Evolutionary conservation across 768 basidiomycete genomes (phyloP).

Genomic region (Russula sp.): DNA sequence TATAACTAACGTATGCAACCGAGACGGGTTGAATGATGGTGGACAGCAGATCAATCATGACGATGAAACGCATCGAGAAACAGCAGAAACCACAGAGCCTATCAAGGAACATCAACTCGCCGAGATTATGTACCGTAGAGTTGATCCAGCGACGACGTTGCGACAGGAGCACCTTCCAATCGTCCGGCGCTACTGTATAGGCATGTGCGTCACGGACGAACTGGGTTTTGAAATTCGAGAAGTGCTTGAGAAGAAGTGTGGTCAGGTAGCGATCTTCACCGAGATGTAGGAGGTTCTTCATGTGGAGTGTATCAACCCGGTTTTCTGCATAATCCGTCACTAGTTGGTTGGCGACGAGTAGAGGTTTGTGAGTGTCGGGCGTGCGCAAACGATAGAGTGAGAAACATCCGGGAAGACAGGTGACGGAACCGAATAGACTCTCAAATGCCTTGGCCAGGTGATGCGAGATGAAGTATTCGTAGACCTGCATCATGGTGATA

Average conservation of each 20-base stretch:
- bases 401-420: conserved; percentile 98
- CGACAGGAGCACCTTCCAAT: conserved; percentile 89
- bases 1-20: conserved; percentile 78
- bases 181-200: conserved; percentile 90
- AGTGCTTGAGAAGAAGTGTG: conserved; percentile 92
- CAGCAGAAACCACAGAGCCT: conserved; percentile 95
- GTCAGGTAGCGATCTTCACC: conserved; percentile 99
- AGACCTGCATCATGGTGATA: conserved; percentile 98
- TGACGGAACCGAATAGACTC: conserved; percentile 93
- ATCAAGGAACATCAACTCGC: conserved; percentile 87
- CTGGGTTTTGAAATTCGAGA: conserved; percentile 90
- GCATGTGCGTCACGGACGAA: conserved; percentile 94
- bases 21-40: conserved; percentile 82
- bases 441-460: conserved; percentile 99
- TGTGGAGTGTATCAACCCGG: conserved; percentile 93
- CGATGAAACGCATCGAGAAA: conserved; percentile 98
- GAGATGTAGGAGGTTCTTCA: conserved; percentile 96
- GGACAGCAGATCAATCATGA: conserved; percentile 92
- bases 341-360: conserved; percentile 87
- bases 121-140: conserved; percentile 96
- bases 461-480: conserved; percentile 99
- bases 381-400: conserved; percentile 94
- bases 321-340: conserved; percentile 93
- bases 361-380: conserved; percentile 90
- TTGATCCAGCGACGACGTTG: conserved; percentile 99